These are phyloP conservation scores for Phaseolus coccineus DNA, from an alignment of 331 rosid species.

Conservation along the genomic window DNA sequence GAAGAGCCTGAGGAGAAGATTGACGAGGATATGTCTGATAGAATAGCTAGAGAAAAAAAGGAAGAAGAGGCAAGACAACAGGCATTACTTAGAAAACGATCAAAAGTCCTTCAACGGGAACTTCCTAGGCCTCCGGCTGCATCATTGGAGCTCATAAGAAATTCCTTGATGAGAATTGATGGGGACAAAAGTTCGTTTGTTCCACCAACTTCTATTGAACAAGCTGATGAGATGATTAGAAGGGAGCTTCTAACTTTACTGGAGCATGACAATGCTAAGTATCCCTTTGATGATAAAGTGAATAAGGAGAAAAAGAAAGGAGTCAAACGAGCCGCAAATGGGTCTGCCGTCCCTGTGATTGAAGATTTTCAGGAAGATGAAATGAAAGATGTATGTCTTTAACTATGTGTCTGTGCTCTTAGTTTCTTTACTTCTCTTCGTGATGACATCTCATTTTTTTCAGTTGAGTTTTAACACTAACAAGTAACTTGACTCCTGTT, in stretches of 20 bases:
- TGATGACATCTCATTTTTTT: not conserved
- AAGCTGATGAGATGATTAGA: constrained; percentile 84
- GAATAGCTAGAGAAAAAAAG: constrained; percentile 81
- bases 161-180: constrained; percentile 79
- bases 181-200: constrained; percentile 91
- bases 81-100: constrained; percentile 84
- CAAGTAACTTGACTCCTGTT: constrained; percentile 27
- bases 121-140: constrained; percentile 90
- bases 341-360: constrained; percentile 64
- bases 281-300: constrained; percentile 68
- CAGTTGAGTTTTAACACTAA: not conserved
- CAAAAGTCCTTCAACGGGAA: constrained; percentile 91
- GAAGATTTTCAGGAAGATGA: constrained; percentile 84
- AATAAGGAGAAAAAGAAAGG: constrained; percentile 81
- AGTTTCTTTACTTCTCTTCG: constrained; percentile 8
- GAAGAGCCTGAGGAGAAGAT: constrained; percentile 81
- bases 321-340: constrained; percentile 56
- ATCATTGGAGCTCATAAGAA: constrained; percentile 77
- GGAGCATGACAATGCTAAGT: constrained; percentile 88
- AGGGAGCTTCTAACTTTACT: constrained; percentile 74
- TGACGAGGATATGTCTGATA: constrained; percentile 95
- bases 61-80: constrained; percentile 86
- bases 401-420: not conserved
- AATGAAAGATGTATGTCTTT: constrained; percentile 65
- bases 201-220: constrained; percentile 86